phyloP scores from a whole-genome alignment of 2,329 filamentous ascomycete genomes.

The Pseudopithomyces chartarum region DNA sequence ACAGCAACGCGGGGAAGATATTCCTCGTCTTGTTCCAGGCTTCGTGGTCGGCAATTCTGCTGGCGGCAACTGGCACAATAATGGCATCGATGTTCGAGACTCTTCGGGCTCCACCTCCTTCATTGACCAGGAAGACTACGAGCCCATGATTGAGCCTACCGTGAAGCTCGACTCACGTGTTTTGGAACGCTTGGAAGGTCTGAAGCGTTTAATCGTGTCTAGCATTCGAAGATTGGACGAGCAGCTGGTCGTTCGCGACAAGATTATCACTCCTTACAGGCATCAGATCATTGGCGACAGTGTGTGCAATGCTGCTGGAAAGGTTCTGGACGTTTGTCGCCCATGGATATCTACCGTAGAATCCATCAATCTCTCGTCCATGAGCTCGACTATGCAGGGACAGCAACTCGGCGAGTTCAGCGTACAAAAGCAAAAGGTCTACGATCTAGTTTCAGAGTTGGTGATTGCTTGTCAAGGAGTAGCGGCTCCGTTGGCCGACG shows the following conservation, averaged over 20 bases:
- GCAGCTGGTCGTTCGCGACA: slow-evolving; percentile 76
- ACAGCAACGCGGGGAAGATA: slow-evolving; percentile 90
- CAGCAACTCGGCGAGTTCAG: slow-evolving; percentile 87
- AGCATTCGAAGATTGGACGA: slow-evolving; percentile 88
- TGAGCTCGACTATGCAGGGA: slow-evolving; percentile 79
- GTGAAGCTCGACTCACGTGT: slow-evolving; percentile 75
- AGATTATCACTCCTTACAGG: slow-evolving; percentile 76
- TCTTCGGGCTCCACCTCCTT: slow-evolving; percentile 70
- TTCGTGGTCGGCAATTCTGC: slow-evolving; percentile 85
- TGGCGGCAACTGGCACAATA: slow-evolving; percentile 85
- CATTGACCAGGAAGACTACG: slow-evolving; percentile 84
- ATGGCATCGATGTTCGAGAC: slow-evolving; percentile 67
- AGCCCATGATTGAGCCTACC: slow-evolving; percentile 72
- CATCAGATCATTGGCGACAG: slow-evolving; percentile 83
- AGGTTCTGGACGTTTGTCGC: slow-evolving; percentile 85
- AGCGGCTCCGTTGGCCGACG: slow-evolving; percentile 88
- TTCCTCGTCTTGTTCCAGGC: slow-evolving; percentile 88
- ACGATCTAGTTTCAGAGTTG: slow-evolving; percentile 91
- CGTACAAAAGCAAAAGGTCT: slow-evolving; percentile 88
- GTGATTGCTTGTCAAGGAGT: slow-evolving; percentile 86
- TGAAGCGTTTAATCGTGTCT: slow-evolving; percentile 82
- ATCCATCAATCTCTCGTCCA: slow-evolving; percentile 82
- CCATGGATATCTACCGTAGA: slow-evolving; percentile 90
- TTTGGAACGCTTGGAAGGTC: slow-evolving; percentile 81
- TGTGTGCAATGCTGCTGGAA: slow-evolving; percentile 77